Conservation (phyloP, 202 grass and related monocot genomes). For the Dendrocalamus latiflorus region DNA sequence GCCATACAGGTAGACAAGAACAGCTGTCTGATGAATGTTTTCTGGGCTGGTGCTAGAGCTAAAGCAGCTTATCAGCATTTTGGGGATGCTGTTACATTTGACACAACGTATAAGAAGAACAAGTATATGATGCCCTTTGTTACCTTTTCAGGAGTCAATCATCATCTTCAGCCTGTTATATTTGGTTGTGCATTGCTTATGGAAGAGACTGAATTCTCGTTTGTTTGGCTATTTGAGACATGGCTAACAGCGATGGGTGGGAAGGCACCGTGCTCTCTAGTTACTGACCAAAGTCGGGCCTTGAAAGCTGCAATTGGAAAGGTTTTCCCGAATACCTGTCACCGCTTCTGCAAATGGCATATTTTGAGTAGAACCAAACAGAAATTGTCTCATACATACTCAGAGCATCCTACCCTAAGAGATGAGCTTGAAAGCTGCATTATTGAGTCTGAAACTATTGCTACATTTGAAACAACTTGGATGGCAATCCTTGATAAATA, state of each 20-base stretch:
- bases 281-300: slow-evolving; percentile 88
- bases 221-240: slow-evolving; percentile 92
- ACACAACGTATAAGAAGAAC: slow-evolving; percentile 88
- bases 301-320: slow-evolving; percentile 66
- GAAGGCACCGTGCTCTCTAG: slow-evolving; percentile 51
- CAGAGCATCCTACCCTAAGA: slow-evolving; percentile 58
- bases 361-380: slow-evolving; percentile 85
- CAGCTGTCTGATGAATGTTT: slow-evolving; percentile 63
- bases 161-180: slow-evolving; percentile 75
- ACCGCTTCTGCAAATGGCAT: slow-evolving; percentile 88
- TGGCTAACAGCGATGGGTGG: slow-evolving; percentile 76
- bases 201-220: slow-evolving; percentile 79
- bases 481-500: slow-evolving; percentile 64
- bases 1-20: slow-evolving; percentile 77
- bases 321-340: slow-evolving; percentile 63
- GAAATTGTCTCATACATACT: slow-evolving; percentile 76
- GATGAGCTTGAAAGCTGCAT: slow-evolving; percentile 81
- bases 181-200: slow-evolving; percentile 85
- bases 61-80: slow-evolving; percentile 66
- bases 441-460: slow-evolving; percentile 57
- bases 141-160: slow-evolving; percentile 81
- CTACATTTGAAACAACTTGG: slow-evolving; percentile 66
- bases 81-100: slow-evolving; percentile 73
- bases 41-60: slow-evolving; percentile 76
- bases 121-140: slow-evolving; percentile 91